These are phyloP conservation scores for Tribonema minus DNA, from an alignment of 108 stramenopile genomes.

Conservation along the genomic window DNA sequence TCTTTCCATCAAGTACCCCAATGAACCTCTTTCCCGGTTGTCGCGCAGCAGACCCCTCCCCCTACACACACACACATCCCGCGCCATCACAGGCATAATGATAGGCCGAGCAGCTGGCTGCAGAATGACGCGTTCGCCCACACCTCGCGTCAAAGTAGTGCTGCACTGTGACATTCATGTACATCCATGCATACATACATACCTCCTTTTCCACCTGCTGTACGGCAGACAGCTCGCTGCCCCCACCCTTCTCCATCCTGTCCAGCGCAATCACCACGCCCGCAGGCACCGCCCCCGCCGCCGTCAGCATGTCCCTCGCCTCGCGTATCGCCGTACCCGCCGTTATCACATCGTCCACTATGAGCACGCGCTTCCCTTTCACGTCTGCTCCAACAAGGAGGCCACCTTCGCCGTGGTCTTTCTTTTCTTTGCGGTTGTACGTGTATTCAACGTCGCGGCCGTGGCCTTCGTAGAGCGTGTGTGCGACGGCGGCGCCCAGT, in stretches of 20 bases:
- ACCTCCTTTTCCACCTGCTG: conserved; percentile 27
- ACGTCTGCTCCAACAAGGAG: conserved; percentile 83
- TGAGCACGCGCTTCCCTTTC: conserved; percentile 78
- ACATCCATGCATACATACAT: no score
- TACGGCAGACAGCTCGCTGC: conserved; percentile 3
- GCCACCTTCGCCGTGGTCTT: conserved; percentile 98
- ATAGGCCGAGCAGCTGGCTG: background rate
- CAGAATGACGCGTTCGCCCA: no score
- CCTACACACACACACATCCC: background rate
- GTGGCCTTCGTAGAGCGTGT: conserved; percentile 73
- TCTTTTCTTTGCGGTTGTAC: conserved; percentile 98
- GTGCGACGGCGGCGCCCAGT: conserved; percentile 84
- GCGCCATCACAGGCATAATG: background rate
- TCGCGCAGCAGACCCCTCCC: no score
- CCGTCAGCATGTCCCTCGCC: conserved; percentile 70
- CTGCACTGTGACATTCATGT: no score
- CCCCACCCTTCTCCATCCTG: conserved; percentile 37
- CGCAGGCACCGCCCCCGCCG: conserved; percentile 72
- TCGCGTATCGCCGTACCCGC: conserved; percentile 97
- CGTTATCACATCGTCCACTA: conserved; percentile 98
- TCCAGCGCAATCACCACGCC: conserved; percentile 93
- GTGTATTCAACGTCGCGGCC: conserved; percentile 78
- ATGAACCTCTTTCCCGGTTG: no score
- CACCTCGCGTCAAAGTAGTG: no score
- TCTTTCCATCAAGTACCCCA: no score